Conservation (phyloP, 176 grass and related monocot genomes). For the Carex pumila region DNA sequence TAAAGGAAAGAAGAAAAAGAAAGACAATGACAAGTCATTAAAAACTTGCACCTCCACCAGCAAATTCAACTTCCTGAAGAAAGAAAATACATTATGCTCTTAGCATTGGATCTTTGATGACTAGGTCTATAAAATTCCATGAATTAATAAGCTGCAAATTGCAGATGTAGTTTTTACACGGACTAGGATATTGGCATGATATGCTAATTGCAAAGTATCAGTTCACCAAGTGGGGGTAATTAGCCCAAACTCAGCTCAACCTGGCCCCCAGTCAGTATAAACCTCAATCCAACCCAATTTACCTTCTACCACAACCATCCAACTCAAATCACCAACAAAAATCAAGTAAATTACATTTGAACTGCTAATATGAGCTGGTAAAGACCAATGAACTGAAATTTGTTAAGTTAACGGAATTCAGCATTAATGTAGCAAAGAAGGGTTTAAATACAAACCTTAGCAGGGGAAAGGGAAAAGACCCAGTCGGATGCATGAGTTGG, state of each 20-base stretch:
- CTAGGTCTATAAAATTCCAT: neutral
- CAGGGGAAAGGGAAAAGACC: slow-evolving; percentile 83
- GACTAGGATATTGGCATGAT: neutral
- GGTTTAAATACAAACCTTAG: slow-evolving; percentile 4
- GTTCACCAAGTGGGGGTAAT: neutral
- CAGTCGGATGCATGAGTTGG: slow-evolving; percentile 92
- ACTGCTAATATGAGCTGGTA: neutral
- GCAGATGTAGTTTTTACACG: neutral
- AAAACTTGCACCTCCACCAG: slow-evolving; percentile 58
- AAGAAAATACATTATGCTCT: neutral
- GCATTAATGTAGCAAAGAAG: neutral
- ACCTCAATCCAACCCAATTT: neutral
- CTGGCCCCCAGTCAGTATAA: neutral
- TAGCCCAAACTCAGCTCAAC: neutral
- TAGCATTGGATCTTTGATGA: neutral
- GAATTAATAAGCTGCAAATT: neutral
- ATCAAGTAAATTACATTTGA: neutral
- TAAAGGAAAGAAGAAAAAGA: neutral
- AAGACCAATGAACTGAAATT: neutral
- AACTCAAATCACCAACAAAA: neutral
- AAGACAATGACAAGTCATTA: neutral
- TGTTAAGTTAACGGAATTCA: neutral
- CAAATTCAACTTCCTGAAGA: slow-evolving; percentile 88
- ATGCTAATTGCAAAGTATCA: neutral
- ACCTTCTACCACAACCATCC: neutral